Percentiles rank a stretch among this genome's conserved stretches.
phyloP scores from a whole-genome alignment of 2,329 filamentous ascomycete species.

The Chaetomium sp. region DNA sequence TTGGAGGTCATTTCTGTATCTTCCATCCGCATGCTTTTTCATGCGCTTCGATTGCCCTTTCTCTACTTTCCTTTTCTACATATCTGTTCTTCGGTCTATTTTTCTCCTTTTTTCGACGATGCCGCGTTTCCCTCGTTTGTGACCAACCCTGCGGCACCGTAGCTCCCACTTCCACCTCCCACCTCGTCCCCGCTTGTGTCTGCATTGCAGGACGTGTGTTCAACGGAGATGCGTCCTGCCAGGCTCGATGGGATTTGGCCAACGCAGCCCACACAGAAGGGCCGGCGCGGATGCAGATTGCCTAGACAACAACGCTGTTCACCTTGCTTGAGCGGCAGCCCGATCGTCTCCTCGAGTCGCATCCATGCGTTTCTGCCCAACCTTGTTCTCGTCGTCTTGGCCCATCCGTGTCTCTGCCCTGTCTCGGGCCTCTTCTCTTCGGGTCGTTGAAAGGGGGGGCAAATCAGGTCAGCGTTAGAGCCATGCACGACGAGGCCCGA shows the following conservation, averaged over 20 bases:
- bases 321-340: conserved; percentile 17
- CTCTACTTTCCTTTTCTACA: not conserved
- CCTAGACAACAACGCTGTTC: conserved; percentile 1
- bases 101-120: not conserved
- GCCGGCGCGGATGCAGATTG: not conserved
- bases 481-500: conserved; percentile 32
- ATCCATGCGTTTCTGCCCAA: conserved; percentile 37
- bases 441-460: conserved; percentile 1
- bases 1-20: not conserved
- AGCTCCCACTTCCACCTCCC: not conserved
- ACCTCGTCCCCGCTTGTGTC: not conserved
- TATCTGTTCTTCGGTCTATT: not conserved
- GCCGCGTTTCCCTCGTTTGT: not conserved
- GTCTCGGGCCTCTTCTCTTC: conserved; percentile 17
- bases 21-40: not conserved
- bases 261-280: not conserved
- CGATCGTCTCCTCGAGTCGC: conserved; percentile 16
- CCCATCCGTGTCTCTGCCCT: conserved; percentile 6
- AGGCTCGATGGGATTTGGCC: not conserved
- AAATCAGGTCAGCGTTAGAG: conserved; percentile 25
- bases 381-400: conserved; percentile 1
- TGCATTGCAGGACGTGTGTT: conserved; percentile 10
- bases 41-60: not conserved
- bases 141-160: not conserved
- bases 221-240: not conserved